Base-by-base conservation (phyloP, 208 protist genomes). In the Hexamita inflata region DNA sequence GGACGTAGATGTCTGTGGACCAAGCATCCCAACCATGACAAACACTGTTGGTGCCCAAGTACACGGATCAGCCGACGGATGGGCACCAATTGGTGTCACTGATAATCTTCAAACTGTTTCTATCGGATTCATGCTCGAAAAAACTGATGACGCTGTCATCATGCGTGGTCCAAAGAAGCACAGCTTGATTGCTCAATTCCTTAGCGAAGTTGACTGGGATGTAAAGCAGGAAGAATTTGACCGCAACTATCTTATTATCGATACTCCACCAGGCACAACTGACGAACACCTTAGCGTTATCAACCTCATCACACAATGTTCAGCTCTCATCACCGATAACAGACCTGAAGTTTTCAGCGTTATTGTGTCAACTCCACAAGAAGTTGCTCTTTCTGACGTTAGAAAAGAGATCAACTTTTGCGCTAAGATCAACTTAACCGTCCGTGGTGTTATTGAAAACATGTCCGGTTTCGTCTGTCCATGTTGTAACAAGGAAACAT, bases 361-460 rank as follows among this genome's bases (percentile, higher is more conserved):
- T 45, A 42, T 82, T 59, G 74, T 79, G 1, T 73, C 79, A 29
- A 78, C 74, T 9, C 80, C 80, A n/a, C 80, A 84, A 42, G 76
- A 81, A 49, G 91, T 99, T 0, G 85, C 94, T 26, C 86, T 97
- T 66, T 86, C 89, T 0, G 97, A 99, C 78, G 97, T 99, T 26
- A 82, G 93, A 34, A 94, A 93, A 68, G 96, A 99, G 82, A 82
- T 99, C 65, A 92, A 90, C 77, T 99, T 99, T 82, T 98, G 94
- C 85, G 81, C 89, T 34, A 96, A 97, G 80, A 88, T 92, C n/a
- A 89, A 90, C 64, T 59, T 98, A 4, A 84, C 79, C 0, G 83
- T 98, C 28, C 82, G 98, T 42, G 97, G 97, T 42, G 88, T 99
- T 34, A 91, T 99, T 28, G 96, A 99, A 80, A 99, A 99, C 86